phyloP scores from a whole-genome alignment of 1,284 basidiomycete species.

The Lentinus polychrous region DNA sequence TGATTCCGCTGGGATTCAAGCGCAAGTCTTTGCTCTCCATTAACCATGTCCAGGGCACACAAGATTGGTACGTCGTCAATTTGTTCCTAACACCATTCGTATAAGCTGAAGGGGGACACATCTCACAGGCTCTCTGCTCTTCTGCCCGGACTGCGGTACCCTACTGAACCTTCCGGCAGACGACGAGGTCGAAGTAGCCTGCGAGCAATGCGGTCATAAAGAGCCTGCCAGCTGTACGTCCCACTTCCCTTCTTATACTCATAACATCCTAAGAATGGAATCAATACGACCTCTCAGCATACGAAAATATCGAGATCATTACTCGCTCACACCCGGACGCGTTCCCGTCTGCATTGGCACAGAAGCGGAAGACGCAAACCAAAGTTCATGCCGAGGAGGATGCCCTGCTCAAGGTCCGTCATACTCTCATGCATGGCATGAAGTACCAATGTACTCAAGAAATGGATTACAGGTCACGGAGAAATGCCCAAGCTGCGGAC shows the following conservation, averaged over 20 bases:
- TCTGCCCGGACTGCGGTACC: conserved; percentile 91
- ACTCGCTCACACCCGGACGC: conserved; percentile 91
- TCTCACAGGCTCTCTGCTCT: conserved; percentile 75
- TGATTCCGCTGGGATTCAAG: too few relatives aligned
- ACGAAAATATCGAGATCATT: conserved; percentile 87
- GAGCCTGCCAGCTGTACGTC: conserved; percentile 84
- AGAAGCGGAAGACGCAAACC: conserved; percentile 89
- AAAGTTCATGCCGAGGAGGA: conserved; percentile 73
- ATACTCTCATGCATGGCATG: not conserved
- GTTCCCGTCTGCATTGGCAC: conserved; percentile 85
- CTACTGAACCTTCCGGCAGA: conserved; percentile 82
- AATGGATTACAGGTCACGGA: conserved; percentile 77
- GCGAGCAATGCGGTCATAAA: conserved; percentile 82
- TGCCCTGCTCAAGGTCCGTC: conserved; percentile 61
- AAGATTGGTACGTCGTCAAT: conserved; percentile 26
- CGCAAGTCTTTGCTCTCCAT: too few relatives aligned
- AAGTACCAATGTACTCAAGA: not conserved
- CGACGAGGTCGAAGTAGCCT: conserved; percentile 70
- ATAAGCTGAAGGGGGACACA: not conserved
- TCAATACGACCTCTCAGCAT: conserved; percentile 49
- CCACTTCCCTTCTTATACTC: conserved; percentile 1
- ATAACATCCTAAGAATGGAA: conserved; percentile 5
- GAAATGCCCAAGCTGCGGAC: conserved; percentile 87
- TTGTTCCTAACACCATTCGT: not conserved
- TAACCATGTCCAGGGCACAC: conserved; percentile 12